Evolutionary conservation across 108 stramenopile species (phyloP), one percentile per base, ranked within the genome.

Genomic region (Aurantiochytrium sp.): DNA sequence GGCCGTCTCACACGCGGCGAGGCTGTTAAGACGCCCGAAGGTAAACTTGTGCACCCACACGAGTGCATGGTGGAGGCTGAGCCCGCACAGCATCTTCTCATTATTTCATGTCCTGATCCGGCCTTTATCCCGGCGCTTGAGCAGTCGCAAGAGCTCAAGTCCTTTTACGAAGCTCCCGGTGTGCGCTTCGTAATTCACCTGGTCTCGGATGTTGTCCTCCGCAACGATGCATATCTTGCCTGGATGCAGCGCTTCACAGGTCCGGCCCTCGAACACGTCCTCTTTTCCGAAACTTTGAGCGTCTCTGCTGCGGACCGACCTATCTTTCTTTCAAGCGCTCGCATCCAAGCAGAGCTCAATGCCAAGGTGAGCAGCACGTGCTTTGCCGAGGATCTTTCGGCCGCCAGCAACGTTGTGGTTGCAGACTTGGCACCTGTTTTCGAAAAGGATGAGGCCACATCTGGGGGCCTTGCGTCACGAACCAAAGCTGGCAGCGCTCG

Each of bases 1-100:
- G 95, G 93, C 28, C 87, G 95, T 92, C 88, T 98, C 35, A 96
- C 97, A 72, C 58, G 92, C 42, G 97, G 97, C 42, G 93, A 96
- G 87, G 72, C 88, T 25, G 93, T 97, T n/a, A 97, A 95, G 0
- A 95, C 96, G 92, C 25, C 72, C 43, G 93, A 93, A 89, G 93
- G 93, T 55, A 87, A 87, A 12, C 93, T 93, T 4, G 94, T 96
- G 18, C 71, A 76, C 73, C 94, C 96, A 44, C 88, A 92, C 44
- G 93, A 97, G 69, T 95, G 95, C 4, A 91, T 97, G 25, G 94
- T 92, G 42, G 90, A 91, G 72, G 90, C 92, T 18, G 92, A 91
- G 51, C 94, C 94, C 5, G 96, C 95, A 16, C 88, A 96, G 16
- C 91, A 90, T 35, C 90, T 96, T 28, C 93, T 92, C 43, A 91